These are phyloP conservation scores for Boletus holoroseus DNA, from an alignment of 1,284 basidiomycete genomes.

Conservation along the genomic window DNA sequence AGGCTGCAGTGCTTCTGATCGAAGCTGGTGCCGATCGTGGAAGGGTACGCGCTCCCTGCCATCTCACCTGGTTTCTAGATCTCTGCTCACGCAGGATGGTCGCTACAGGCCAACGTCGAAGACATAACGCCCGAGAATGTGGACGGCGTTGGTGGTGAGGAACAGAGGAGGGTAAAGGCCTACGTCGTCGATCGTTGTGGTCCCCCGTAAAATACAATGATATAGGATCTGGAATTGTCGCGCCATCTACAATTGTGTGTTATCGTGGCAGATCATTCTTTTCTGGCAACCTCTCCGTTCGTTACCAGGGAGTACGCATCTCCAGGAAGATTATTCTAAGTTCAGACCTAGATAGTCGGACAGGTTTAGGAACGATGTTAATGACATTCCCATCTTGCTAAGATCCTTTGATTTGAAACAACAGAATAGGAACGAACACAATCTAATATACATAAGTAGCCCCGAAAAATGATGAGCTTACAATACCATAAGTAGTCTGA, in stretches of 20 bases:
- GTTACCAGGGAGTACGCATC: neutral
- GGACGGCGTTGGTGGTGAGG: slow-evolving; percentile 68
- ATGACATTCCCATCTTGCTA: neutral
- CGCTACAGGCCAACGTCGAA: slow-evolving; percentile 68
- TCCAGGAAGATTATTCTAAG: neutral
- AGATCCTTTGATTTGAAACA: slow-evolving; percentile 3
- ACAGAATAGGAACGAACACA: slow-evolving; percentile 9
- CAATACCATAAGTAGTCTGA: slow-evolving; percentile 4
- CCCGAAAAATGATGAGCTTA: neutral
- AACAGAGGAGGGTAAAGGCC: slow-evolving; percentile 70
- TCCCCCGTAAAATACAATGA: slow-evolving; percentile 16
- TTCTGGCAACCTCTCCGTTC: neutral
- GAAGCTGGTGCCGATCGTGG: slow-evolving; percentile 90
- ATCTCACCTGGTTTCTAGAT: neutral
- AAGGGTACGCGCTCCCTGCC: slow-evolving; percentile 50
- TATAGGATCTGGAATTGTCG: neutral
- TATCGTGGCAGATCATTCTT: neutral
- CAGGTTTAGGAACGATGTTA: neutral
- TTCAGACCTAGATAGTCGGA: slow-evolving; percentile 5
- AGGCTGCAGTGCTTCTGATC: slow-evolving; percentile 82
- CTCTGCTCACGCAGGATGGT: slow-evolving; percentile 14
- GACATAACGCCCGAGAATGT: slow-evolving; percentile 80
- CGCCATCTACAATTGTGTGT: neutral
- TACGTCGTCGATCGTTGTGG: slow-evolving; percentile 75
- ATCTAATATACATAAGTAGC: neutral